phyloP scores from a whole-genome alignment of 441 rosid species.

The Viola pubescens region DNA sequence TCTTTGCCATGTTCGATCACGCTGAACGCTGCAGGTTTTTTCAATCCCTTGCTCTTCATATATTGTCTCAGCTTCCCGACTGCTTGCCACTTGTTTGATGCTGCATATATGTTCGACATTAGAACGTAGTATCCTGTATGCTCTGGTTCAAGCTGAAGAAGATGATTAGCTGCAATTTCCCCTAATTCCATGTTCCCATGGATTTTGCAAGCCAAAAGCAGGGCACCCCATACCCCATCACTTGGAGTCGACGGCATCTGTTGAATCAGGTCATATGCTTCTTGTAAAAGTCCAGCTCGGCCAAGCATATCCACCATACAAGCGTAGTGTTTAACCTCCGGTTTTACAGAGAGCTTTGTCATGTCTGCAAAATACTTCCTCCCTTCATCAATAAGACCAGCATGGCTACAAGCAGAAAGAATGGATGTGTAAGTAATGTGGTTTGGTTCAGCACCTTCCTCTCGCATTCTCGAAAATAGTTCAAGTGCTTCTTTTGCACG shows the following conservation, averaged over 20 bases:
- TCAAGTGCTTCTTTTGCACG: conserved; percentile 34
- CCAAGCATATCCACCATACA: conserved; percentile 73
- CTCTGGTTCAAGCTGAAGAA: conserved; percentile 39
- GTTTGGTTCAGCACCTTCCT: conserved; percentile 34
- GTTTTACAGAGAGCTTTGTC: conserved; percentile 30
- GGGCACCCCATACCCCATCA: conserved; percentile 52
- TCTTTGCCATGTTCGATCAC: conserved; percentile 28
- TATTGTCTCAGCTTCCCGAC: conserved; percentile 37
- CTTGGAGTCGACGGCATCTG: conserved; percentile 39
- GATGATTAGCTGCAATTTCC: conserved; percentile 38
- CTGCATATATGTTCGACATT: conserved; percentile 46
- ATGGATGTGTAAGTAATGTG: conserved; percentile 46
- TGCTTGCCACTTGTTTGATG: conserved; percentile 46
- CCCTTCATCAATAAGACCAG: conserved; percentile 50
- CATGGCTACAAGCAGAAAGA: conserved; percentile 57
- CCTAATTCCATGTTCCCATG: conserved; percentile 43
- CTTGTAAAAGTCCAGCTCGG: conserved; percentile 41
- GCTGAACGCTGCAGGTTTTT: conserved; percentile 47
- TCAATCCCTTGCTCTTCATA: conserved; percentile 39
- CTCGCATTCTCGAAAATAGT: conserved; percentile 39
- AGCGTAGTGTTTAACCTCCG: conserved; percentile 40
- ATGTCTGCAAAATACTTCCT: conserved; percentile 44
- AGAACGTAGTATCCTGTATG: conserved; percentile 47
- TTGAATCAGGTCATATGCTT: conserved; percentile 38
- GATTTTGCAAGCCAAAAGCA: conserved; percentile 60